phyloP scores from a whole-genome alignment of 257 asterid genomes.

The Haberlea rhodopensis region DNA sequence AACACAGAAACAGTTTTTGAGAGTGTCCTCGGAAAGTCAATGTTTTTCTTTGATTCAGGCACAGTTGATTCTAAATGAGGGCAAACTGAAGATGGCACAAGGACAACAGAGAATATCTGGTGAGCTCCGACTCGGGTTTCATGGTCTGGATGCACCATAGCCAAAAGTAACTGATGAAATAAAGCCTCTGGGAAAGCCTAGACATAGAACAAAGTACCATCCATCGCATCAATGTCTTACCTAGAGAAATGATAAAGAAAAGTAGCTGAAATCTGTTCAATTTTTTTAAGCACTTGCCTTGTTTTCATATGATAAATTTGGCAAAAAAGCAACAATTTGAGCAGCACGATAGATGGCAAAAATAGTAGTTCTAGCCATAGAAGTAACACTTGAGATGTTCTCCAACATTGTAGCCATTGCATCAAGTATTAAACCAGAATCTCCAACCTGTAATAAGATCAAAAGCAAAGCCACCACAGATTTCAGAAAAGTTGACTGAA shows the following conservation, averaged over 20 bases:
- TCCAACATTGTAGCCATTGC: constrained; percentile 89
- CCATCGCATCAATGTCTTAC: constrained; percentile 3
- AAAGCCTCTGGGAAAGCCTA: constrained; percentile 96
- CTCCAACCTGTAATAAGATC: constrained; percentile 67
- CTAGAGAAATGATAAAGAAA: constrained; percentile 9
- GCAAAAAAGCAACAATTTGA: constrained; percentile 75
- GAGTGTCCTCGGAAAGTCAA: constrained; percentile 71
- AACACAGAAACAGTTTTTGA: constrained; percentile 93
- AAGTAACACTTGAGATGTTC: constrained; percentile 74
- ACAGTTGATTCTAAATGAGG: constrained; percentile 47
- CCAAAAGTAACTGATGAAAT: constrained; percentile 92
- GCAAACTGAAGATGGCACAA: constrained; percentile 83
- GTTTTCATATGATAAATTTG: constrained; percentile 65
- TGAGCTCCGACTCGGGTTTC: constrained; percentile 96
- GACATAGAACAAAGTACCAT: constrained; percentile 15
- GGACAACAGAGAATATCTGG: constrained; percentile 85
- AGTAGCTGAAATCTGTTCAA: neutral
- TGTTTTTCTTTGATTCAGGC: constrained; percentile 36
- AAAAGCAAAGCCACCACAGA: constrained; percentile 14
- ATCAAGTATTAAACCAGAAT: constrained; percentile 85
- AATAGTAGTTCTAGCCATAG: constrained; percentile 77
- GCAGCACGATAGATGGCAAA: constrained; percentile 78
- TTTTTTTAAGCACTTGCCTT: constrained; percentile 46
- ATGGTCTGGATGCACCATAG: constrained; percentile 92
- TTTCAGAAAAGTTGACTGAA: neutral